phyloP scores from a whole-genome alignment of 495 filamentous ascomycete genomes.

The Chaetomium cochliodes region DNA sequence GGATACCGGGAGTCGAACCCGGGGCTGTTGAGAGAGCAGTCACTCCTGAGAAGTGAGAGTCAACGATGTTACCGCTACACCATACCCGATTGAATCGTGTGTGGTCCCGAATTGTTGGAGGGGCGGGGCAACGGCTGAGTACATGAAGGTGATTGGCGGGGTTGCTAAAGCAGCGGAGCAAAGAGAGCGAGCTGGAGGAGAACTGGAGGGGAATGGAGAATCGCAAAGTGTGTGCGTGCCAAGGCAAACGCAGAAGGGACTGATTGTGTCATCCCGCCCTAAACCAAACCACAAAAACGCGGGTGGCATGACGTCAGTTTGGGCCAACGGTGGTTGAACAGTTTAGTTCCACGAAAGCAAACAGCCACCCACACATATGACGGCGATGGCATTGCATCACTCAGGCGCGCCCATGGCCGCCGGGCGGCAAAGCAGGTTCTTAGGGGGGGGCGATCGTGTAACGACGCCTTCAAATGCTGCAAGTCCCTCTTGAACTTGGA shows the following conservation, averaged over 20 bases:
- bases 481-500: not conserved
- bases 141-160: not conserved
- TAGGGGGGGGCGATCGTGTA: not conserved
- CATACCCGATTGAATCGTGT: slow-evolving; percentile 21
- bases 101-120: slow-evolving; percentile 15
- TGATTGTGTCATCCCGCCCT: not conserved
- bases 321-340: not conserved
- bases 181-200: not conserved
- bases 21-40: slow-evolving; percentile 10
- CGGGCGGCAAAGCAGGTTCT: not conserved
- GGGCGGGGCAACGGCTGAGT: not conserved
- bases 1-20: slow-evolving; percentile 20
- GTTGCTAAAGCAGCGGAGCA: too few relatives aligned
- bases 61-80: slow-evolving; percentile 23
- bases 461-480: slow-evolving; percentile 1
- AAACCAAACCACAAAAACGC: not conserved
- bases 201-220: not conserved
- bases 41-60: slow-evolving; percentile 19
- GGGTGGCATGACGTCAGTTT: slow-evolving; percentile 1
- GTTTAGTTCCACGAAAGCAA: not conserved
- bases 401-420: not conserved
- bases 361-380: not conserved
- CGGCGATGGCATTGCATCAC: slow-evolving; percentile 4
- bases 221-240: too few relatives aligned
- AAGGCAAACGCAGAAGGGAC: not conserved